phyloP scores from a whole-genome alignment of 208 protist species.

The Trypanosoma boissoni region DNA sequence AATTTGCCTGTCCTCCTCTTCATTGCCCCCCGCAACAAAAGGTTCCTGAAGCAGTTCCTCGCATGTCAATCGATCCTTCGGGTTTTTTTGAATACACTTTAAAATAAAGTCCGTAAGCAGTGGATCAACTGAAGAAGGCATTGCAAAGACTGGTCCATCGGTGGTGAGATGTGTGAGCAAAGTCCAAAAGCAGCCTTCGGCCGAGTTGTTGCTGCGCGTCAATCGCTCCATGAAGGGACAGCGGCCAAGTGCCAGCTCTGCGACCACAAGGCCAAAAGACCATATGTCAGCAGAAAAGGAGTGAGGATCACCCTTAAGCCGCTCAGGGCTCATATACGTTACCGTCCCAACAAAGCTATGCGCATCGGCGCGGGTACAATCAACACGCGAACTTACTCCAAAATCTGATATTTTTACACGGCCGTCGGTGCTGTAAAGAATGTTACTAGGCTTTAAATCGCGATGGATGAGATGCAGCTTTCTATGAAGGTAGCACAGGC shows the following conservation, averaged over 20 bases:
- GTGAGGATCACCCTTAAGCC: slow-evolving; percentile 85
- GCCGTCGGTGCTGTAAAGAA: slow-evolving; percentile 90
- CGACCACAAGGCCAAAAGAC: slow-evolving; percentile 89
- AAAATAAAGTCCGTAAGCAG: slow-evolving; percentile 68
- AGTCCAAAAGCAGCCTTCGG: slow-evolving; percentile 82
- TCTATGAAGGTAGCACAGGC: slow-evolving; percentile 88
- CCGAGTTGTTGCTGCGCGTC: slow-evolving; percentile 43
- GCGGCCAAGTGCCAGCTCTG: slow-evolving; percentile 83
- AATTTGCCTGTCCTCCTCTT: slow-evolving; percentile 19
- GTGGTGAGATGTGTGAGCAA: slow-evolving; percentile 77
- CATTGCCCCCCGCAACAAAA: slow-evolving; percentile 40
- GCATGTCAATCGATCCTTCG: slow-evolving; percentile 58
- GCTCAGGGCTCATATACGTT: slow-evolving; percentile 94
- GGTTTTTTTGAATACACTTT: slow-evolving; percentile 56
- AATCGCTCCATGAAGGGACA: slow-evolving; percentile 65
- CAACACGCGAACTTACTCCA: slow-evolving; percentile 89
- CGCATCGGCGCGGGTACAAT: slow-evolving; percentile 80
- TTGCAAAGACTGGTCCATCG: slow-evolving; percentile 49
- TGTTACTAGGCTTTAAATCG: slow-evolving; percentile 98
- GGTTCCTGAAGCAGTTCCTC: slow-evolving; percentile 65
- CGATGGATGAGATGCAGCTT: slow-evolving; percentile 92
- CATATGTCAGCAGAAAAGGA: slow-evolving; percentile 92
- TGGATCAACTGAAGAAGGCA: slow-evolving; percentile 51
- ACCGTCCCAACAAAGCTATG: slow-evolving; percentile 92
- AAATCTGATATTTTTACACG: slow-evolving; percentile 94